A percentile compares a stretch with the other conserved stretches of the same genome.
phyloP scores from a whole-genome alignment of 805 yeast species.

The Teunomyces stri region DNA sequence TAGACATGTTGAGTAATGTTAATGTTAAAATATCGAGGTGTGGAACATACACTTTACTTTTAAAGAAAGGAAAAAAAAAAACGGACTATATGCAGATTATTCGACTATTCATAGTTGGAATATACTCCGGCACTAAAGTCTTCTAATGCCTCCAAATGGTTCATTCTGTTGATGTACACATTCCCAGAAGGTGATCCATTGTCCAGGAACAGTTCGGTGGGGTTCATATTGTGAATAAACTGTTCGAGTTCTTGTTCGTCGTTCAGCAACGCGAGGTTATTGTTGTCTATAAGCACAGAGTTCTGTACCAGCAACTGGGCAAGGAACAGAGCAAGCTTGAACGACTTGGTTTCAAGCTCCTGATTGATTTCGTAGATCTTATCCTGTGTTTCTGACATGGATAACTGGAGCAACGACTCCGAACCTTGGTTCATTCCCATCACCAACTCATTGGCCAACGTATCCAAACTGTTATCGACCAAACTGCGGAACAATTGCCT shows the following conservation, averaged over 20 bases:
- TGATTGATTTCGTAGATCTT: slow-evolving; percentile 17
- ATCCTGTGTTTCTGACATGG: slow-evolving; percentile 11
- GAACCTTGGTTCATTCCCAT: slow-evolving; percentile 22
- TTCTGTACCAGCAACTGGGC: slow-evolving; percentile 70
- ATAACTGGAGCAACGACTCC: slow-evolving; percentile 8
- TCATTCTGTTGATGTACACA: slow-evolving; percentile 34
- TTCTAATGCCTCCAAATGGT: slow-evolving; percentile 59
- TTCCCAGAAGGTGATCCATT: slow-evolving; percentile 34
- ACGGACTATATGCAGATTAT: not conserved
- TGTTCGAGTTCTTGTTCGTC: slow-evolving; percentile 6
- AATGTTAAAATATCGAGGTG: too few species aligned
- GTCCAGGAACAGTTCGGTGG: slow-evolving; percentile 18
- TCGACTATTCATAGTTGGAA: slow-evolving; percentile 58
- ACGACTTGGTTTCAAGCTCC: slow-evolving; percentile 11
- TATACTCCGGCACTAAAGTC: slow-evolving; percentile 89
- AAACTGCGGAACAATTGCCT: slow-evolving; percentile 29
- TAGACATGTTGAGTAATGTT: slow-evolving; percentile 14
- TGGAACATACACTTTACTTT: not conserved
- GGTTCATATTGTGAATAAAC: slow-evolving; percentile 42
- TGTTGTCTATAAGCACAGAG: slow-evolving; percentile 47
- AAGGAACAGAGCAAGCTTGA: slow-evolving; percentile 65
- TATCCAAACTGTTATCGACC: slow-evolving; percentile 32
- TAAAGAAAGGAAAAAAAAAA: not conserved
- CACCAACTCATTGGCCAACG: slow-evolving; percentile 33
- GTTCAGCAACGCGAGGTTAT: slow-evolving; percentile 12